Conservation (phyloP, 148 eudicot genomes). For the Dysphania ambrosioides region DNA sequence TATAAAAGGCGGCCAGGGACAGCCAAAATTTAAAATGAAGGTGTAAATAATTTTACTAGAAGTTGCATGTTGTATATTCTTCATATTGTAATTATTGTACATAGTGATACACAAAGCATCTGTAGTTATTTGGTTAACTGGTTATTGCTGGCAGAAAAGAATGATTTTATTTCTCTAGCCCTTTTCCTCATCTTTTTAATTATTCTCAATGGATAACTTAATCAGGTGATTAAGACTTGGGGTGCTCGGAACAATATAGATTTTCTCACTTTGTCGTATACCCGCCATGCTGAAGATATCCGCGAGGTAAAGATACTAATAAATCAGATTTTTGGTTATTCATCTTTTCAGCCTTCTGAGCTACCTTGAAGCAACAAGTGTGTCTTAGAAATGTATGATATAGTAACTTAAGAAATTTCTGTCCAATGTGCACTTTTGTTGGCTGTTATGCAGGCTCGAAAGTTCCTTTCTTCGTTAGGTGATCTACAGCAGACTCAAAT, state of each 20-base stretch:
- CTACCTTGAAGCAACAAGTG: not conserved
- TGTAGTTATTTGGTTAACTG: too few relatives aligned
- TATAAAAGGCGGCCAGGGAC: not conserved
- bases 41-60: not conserved
- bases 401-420: not conserved
- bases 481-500: slow-evolving; percentile 81
- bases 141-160: not conserved
- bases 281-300: slow-evolving; percentile 90
- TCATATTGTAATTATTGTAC: not conserved
- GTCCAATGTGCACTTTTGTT: not conserved
- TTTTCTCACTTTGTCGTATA: slow-evolving; percentile 74
- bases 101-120: too few relatives aligned
- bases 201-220: slow-evolving; percentile 11
- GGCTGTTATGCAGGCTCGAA: slow-evolving; percentile 58
- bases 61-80: not conserved
- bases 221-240: slow-evolving; percentile 81
- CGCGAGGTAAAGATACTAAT: slow-evolving; percentile 54
- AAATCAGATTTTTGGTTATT: not conserved
- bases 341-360: not conserved
- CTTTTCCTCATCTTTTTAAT: not conserved
- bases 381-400: not conserved
- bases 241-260: slow-evolving; percentile 83
- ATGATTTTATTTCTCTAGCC: not conserved
- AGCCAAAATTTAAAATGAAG: not conserved
- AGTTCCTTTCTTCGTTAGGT: slow-evolving; percentile 58